Evolutionary conservation across 257 asterid species (phyloP), one percentile per base, ranked within the genome.

Genomic region (Nicotiana undulata): DNA sequence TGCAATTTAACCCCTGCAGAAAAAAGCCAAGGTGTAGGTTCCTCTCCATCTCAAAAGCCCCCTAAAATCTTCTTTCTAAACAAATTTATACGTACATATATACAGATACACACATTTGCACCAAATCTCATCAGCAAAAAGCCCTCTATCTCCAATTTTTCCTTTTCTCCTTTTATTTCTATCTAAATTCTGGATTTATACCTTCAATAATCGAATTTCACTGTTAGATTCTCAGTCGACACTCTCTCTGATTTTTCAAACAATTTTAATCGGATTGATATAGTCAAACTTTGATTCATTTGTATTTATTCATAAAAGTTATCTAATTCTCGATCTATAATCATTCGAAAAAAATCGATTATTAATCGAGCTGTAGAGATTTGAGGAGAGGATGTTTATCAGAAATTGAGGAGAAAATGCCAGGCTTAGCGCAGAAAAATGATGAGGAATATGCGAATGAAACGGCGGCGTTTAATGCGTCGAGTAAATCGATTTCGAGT

Each of bases 351-450:
- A 22, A 5, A 74, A 29, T 64, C 20, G 68, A 26, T 46, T 65
- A 44, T 24, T 59, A 87, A 85, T 86, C 85, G 79, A 83, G 80
- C 80, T 87, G 75, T 78, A 76, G 74, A 28, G 85, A 78, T 84
- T 86, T 80, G 82, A 51, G 80, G 81, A 16, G 85, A 88, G 83
- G 51, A 32, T 65, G 51, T 85, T 79, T 46, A 65, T 40, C 70
- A 81, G 86, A 52, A 81, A 80, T 88, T 89, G 83, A 84, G 82
- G 20, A 31, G 85, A 79, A 86, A 88, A 96, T 96, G 99, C 99
- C 98, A 29, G 97, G 92, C 77, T 80, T 93, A 86, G 89, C 92
- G 84, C 88, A 90, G 88, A 88, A 80, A 81, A 86, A 87, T 89
- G 83, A 85, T 85, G 82, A 82, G n/a, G 79, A 81, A 74, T 75